Evolutionary conservation across 2,329 filamentous ascomycete species (phyloP).

Genomic region (Pyricularia pennisetigena): DNA sequence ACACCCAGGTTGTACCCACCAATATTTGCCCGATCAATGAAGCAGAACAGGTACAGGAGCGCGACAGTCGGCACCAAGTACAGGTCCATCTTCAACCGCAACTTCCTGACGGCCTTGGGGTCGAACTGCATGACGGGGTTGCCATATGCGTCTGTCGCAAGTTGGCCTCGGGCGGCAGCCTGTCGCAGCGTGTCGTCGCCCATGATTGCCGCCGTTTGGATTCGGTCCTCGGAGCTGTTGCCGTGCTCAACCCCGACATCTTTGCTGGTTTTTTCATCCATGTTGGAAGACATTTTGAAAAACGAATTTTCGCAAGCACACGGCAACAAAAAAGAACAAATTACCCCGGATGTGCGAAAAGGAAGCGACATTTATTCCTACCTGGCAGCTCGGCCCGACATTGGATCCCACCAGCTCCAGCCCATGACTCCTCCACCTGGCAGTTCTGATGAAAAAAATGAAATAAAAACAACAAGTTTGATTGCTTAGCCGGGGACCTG

Average conservation of each 20-base stretch:
- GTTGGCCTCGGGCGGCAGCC: slow-evolving; percentile 31
- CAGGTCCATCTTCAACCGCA: slow-evolving; percentile 56
- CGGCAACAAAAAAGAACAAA: background rate
- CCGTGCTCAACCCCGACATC: background rate
- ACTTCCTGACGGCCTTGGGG: slow-evolving; percentile 41
- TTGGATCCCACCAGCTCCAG: background rate
- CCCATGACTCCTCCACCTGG: background rate
- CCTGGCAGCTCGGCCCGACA: background rate
- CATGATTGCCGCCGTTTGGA: background rate
- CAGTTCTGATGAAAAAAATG: background rate
- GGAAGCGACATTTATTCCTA: background rate
- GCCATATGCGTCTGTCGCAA: slow-evolving; percentile 40
- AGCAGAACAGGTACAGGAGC: slow-evolving; percentile 61
- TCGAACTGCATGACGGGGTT: slow-evolving; percentile 44
- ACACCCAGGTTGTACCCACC: slow-evolving; percentile 29
- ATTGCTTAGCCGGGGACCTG: background rate
- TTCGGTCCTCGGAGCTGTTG: background rate
- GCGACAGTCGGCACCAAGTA: slow-evolving; percentile 56
- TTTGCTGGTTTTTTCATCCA: background rate
- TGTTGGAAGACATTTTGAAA: background rate
- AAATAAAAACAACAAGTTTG: background rate
- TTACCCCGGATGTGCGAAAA: background rate
- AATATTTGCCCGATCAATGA: slow-evolving; percentile 67
- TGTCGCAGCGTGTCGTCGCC: slow-evolving; percentile 3
- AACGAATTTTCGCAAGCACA: background rate